phyloP scores from a whole-genome alignment of 2,329 filamentous ascomycete genomes.

The Dactylellina drechsleri region DNA sequence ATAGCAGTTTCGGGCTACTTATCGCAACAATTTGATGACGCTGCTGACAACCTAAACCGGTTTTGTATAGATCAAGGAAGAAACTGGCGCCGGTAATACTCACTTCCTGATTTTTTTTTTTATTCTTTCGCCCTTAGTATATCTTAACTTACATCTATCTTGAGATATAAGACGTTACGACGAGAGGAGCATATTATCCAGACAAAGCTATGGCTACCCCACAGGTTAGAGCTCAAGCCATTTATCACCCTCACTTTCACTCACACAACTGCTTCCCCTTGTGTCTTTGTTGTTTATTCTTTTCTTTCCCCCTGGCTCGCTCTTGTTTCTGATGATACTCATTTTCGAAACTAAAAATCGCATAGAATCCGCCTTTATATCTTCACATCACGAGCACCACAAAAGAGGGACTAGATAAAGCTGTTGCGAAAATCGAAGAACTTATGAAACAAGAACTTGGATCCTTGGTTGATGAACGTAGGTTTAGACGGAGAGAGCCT shows the following conservation, averaged over 20 bases:
- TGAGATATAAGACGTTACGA: constrained; percentile 89
- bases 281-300: no score
- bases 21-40: constrained; percentile 49
- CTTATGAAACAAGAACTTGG: constrained; percentile 96
- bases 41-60: constrained; percentile 62
- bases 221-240: constrained; percentile 70
- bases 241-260: neutral
- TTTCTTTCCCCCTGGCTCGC: constrained; percentile 10
- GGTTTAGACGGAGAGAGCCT: constrained; percentile 84
- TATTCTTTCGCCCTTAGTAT: constrained; percentile 65
- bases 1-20: constrained; percentile 67
- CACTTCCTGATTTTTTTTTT: constrained; percentile 65
- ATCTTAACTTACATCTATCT: constrained; percentile 70
- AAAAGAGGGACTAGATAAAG: constrained; percentile 89
- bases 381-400: constrained; percentile 93
- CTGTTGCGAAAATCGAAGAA: constrained; percentile 88
- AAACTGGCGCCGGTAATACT: constrained; percentile 98
- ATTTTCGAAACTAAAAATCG: neutral
- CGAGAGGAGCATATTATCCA: constrained; percentile 93
- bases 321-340: no score
- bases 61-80: constrained; percentile 98
- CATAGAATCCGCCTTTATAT: constrained; percentile 88
- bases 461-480: constrained; percentile 91
- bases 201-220: constrained; percentile 98
- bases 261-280: neutral